phyloP scores from a whole-genome alignment of 257 asterid species.

The Plantago elongata region DNA sequence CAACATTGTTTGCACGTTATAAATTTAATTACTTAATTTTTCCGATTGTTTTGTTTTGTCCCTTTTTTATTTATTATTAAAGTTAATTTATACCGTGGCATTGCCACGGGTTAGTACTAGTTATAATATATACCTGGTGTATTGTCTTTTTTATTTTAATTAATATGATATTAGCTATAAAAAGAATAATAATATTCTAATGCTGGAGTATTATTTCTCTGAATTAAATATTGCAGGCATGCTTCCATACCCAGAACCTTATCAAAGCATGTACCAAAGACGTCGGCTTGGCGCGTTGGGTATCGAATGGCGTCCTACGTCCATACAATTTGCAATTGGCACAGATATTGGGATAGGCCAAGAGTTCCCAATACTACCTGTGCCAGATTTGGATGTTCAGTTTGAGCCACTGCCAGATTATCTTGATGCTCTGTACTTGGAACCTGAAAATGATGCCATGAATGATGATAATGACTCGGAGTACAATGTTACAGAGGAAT shows the following conservation, averaged over 20 bases:
- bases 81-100: too few species aligned
- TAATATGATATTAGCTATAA: too few species aligned
- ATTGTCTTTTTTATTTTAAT: too few species aligned
- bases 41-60: too few species aligned
- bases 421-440: constrained; percentile 81
- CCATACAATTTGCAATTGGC: constrained; percentile 82
- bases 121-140: too few species aligned
- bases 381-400: constrained; percentile 71
- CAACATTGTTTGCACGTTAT: too few species aligned
- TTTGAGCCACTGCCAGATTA: constrained; percentile 82
- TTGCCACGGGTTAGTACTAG: too few species aligned
- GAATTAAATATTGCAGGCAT: constrained; percentile 48
- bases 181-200: constrained; percentile 13
- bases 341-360: constrained; percentile 75
- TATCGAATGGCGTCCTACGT: constrained; percentile 88
- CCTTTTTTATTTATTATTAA: too few species aligned
- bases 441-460: constrained; percentile 80
- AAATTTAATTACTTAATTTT: too few species aligned
- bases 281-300: constrained; percentile 88
- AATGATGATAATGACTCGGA: constrained; percentile 94
- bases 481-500: constrained; percentile 63
- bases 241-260: constrained; percentile 98
- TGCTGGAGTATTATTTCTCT: constrained; percentile 19
- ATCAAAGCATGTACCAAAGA: constrained; percentile 82
- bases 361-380: constrained; percentile 71